Percentiles rank a stretch among this genome's conserved stretches.
Evolutionary conservation across 2,329 filamentous ascomycete genomes (phyloP).

Genomic region (Paracorniculantispora psalliotae): DNA sequence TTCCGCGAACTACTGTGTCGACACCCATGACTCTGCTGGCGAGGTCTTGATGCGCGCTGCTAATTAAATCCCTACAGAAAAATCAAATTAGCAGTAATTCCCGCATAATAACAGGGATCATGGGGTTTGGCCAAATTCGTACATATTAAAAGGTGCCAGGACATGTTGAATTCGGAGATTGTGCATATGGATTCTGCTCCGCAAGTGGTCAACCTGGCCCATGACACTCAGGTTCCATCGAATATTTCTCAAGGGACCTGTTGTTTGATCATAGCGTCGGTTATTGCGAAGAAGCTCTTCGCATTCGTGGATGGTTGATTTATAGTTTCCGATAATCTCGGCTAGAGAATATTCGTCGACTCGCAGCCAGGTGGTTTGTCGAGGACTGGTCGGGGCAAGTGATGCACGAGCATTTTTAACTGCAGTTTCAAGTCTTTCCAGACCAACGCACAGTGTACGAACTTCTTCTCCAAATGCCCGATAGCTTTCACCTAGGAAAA

Average conservation of each 20-base stretch:
- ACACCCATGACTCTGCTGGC: constrained; percentile 17
- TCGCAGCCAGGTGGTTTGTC: constrained; percentile 9
- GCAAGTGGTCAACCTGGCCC: constrained; percentile 27
- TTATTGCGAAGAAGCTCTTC: constrained; percentile 25
- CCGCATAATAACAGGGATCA: constrained; percentile 26
- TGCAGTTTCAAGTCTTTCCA: constrained; percentile 1
- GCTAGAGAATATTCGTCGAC: constrained; percentile 19
- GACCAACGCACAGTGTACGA: background rate
- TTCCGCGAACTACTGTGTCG: constrained; percentile 20
- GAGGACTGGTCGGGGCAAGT: background rate
- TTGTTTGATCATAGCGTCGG: constrained; percentile 22
- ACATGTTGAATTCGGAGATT: constrained; percentile 30
- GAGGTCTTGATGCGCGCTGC: constrained; percentile 18
- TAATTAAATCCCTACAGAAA: constrained; percentile 19
- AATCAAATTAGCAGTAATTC: constrained; percentile 22
- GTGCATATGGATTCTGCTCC: constrained; percentile 28
- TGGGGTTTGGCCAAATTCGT: constrained; percentile 16
- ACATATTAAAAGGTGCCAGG: constrained; percentile 34
- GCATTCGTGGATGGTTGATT: constrained; percentile 29
- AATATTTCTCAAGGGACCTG: constrained; percentile 27
- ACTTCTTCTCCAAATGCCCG: constrained; percentile 13
- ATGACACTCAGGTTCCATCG: constrained; percentile 33
- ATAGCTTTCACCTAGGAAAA: constrained; percentile 8
- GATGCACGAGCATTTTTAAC: background rate
- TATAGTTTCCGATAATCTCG: constrained; percentile 25